These are phyloP conservation scores for Termitomyces sp. DNA, from an alignment of 768 basidiomycete genomes.

Conservation along the genomic window DNA sequence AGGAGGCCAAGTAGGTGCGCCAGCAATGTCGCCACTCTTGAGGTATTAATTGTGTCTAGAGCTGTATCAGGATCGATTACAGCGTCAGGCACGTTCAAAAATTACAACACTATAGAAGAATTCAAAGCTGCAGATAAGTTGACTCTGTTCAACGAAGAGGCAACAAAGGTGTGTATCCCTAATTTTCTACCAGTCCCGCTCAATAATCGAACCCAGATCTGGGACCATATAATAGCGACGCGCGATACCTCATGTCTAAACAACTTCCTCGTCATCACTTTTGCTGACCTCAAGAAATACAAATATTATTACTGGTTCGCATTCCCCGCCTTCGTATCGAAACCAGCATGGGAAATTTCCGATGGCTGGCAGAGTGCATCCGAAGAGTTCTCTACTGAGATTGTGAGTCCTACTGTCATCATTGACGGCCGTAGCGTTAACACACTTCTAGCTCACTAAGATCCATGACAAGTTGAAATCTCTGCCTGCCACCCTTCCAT, in stretches of 20 bases:
- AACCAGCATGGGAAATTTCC: slow-evolving; percentile 85
- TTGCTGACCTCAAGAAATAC: slow-evolving; percentile 97
- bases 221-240: slow-evolving; percentile 50
- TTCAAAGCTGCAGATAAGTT: slow-evolving; percentile 90
- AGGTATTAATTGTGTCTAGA: slow-evolving; percentile 21
- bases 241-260: slow-evolving; percentile 55
- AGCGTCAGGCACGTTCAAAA: slow-evolving; percentile 72
- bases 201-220: slow-evolving; percentile 44
- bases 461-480: slow-evolving; percentile 46
- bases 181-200: background rate
- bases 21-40: background rate
- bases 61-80: slow-evolving; percentile 41
- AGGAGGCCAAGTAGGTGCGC: slow-evolving; percentile 34
- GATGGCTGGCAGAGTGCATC: slow-evolving; percentile 48
- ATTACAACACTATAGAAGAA: slow-evolving; percentile 96
- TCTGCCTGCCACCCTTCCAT: slow-evolving; percentile 35
- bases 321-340: slow-evolving; percentile 87
- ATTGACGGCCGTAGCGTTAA: background rate
- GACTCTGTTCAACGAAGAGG: slow-evolving; percentile 70
- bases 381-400: slow-evolving; percentile 33
- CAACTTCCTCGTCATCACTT: slow-evolving; percentile 86
- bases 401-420: slow-evolving; percentile 25
- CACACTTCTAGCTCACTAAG: slow-evolving; percentile 35
- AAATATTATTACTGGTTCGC: slow-evolving; percentile 98
- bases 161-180: slow-evolving; percentile 44